phyloP scores from a whole-genome alignment of 2,329 filamentous ascomycete genomes.

The Aspergillus texensis region DNA sequence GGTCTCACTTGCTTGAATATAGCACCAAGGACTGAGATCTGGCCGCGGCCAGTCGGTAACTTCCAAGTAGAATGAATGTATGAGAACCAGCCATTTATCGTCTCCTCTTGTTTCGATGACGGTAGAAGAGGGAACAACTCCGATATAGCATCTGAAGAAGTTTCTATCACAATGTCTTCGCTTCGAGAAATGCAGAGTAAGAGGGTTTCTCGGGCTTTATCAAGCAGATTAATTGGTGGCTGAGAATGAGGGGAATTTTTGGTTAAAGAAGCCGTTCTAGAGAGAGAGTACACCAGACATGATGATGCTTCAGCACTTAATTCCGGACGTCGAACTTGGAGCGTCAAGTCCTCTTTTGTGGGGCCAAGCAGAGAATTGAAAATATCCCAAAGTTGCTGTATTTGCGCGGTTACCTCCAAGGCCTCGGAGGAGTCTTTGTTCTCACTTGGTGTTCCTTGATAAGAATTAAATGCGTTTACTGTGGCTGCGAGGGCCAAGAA shows the following conservation, averaged over 20 bases:
- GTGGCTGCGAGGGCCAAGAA: conserved; percentile 44
- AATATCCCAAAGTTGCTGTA: conserved; percentile 42
- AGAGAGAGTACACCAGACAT: conserved; percentile 42
- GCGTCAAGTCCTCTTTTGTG: conserved; percentile 42
- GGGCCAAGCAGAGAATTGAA: conserved; percentile 37
- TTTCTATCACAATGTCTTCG: conserved; percentile 44
- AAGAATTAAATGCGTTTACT: conserved; percentile 35
- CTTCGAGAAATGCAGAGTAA: conserved; percentile 43
- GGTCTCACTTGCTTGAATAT: conserved; percentile 39
- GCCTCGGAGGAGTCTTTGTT: conserved; percentile 26
- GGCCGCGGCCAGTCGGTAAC: conserved; percentile 44
- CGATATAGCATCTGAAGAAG: conserved; percentile 44
- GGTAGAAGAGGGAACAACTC: conserved; percentile 44
- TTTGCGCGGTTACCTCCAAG: conserved; percentile 27
- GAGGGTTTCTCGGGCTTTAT: conserved; percentile 37
- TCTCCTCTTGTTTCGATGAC: conserved; percentile 32
- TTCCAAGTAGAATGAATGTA: conserved; percentile 40
- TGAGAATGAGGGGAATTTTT: conserved; percentile 11
- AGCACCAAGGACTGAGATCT: conserved; percentile 46
- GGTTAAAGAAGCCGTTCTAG: conserved; percentile 26
- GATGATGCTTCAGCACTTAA: conserved; percentile 46
- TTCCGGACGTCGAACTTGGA: conserved; percentile 43
- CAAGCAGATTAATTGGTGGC: conserved; percentile 28
- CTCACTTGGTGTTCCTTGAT: conserved; percentile 21
- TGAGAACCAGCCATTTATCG: conserved; percentile 44